Conservation (phyloP, 176 grass and related monocot species). For the Oryza meyeriana region DNA sequence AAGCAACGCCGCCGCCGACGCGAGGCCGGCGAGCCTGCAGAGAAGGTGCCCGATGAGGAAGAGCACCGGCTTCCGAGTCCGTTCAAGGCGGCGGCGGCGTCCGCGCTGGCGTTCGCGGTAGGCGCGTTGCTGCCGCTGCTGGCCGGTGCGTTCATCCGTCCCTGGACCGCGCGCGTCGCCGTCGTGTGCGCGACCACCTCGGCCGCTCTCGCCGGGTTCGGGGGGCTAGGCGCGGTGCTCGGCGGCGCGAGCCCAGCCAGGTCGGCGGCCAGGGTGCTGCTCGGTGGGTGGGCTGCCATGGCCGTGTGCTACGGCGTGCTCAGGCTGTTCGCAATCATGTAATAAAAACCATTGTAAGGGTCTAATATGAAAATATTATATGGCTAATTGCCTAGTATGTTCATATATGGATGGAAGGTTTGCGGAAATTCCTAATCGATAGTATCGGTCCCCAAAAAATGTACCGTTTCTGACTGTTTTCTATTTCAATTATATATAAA, state of each 20-base stretch:
- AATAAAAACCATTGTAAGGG: neutral
- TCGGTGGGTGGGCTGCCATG: conserved; percentile 49
- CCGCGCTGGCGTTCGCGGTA: conserved; percentile 28
- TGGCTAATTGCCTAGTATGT: too few relatives aligned
- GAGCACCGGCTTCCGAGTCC: conserved; percentile 19
- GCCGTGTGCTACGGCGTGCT: conserved; percentile 42
- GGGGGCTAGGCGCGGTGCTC: conserved; percentile 11
- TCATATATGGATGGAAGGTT: too few relatives aligned
- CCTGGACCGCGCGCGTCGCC: conserved; percentile 14
- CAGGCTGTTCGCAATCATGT: conserved; percentile 15
- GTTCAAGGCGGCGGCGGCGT: conserved; percentile 32
- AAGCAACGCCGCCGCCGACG: neutral
- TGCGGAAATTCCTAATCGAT: too few relatives aligned
- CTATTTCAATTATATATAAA: too few relatives aligned
- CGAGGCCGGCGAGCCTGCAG: neutral
- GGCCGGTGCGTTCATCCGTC: conserved; percentile 26
- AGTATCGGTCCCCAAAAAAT: too few relatives aligned
- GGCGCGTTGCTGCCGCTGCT: conserved; percentile 37
- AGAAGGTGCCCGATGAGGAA: neutral
- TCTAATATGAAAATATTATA: neutral
- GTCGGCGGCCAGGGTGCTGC: conserved; percentile 27
- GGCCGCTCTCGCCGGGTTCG: conserved; percentile 29
- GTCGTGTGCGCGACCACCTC: conserved; percentile 25
- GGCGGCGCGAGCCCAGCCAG: conserved; percentile 9
- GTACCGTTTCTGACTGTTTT: too few relatives aligned